Evolutionary conservation across 1,284 basidiomycete genomes (phyloP).

Genomic region (Apiotrichum sp.): DNA sequence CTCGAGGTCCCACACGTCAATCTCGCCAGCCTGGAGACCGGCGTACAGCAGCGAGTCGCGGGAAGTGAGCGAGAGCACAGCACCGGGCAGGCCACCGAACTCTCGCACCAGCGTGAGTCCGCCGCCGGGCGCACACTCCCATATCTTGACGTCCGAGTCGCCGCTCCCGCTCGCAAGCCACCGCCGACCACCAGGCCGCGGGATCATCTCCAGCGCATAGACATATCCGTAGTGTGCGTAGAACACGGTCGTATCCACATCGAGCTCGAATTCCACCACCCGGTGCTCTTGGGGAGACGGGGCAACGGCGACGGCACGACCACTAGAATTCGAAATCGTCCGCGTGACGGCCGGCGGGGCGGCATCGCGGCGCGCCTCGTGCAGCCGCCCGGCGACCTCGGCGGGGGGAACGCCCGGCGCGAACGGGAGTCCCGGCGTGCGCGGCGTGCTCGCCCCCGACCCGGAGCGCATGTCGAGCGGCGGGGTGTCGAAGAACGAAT

Average conservation of each 20-base stretch:
- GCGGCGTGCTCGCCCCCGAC: slow-evolving; percentile 31
- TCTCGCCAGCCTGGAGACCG: slow-evolving; percentile 87
- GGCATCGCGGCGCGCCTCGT: not conserved
- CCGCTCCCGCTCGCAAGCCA: slow-evolving; percentile 78
- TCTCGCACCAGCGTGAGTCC: slow-evolving; percentile 27
- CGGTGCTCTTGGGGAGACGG: slow-evolving; percentile 5
- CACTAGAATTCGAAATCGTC: not conserved
- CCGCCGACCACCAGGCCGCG: slow-evolving; percentile 45
- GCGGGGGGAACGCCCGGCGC: slow-evolving; percentile 12
- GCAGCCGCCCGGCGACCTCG: slow-evolving; percentile 10
- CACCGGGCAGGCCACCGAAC: slow-evolving; percentile 42
- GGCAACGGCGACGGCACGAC: not conserved
- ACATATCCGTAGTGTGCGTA: slow-evolving; percentile 92
- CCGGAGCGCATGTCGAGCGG: slow-evolving; percentile 19
- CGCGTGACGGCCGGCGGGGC: too few relatives aligned
- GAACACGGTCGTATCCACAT: slow-evolving; percentile 64
- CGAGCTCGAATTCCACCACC: slow-evolving; percentile 51
- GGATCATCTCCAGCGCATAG: slow-evolving; percentile 67
- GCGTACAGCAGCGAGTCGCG: slow-evolving; percentile 78
- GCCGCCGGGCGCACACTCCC: slow-evolving; percentile 56
- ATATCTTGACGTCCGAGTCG: slow-evolving; percentile 85
- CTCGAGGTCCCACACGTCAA: slow-evolving; percentile 86
- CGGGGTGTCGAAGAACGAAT: slow-evolving; percentile 41
- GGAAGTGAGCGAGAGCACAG: slow-evolving; percentile 69
- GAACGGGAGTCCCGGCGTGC: slow-evolving; percentile 7